Evolutionary conservation across 106 monocot genomes (phyloP).

Genomic region (Apostasia shenzhenica): DNA sequence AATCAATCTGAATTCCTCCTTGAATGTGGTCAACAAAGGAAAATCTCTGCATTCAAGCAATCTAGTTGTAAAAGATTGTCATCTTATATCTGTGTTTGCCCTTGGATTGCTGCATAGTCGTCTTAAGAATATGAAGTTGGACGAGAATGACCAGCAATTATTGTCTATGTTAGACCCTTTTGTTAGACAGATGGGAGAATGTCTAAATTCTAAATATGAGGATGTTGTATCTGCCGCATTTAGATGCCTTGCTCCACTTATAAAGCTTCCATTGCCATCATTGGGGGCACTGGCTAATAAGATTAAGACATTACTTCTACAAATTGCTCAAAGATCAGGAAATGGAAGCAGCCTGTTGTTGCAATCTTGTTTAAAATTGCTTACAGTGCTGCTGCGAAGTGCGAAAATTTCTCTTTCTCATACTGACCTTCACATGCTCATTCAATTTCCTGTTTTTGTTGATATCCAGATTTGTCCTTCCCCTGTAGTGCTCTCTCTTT

Average conservation of each 20-base stretch:
- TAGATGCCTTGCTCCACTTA: slow-evolving; percentile 57
- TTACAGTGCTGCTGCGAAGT: slow-evolving; percentile 53
- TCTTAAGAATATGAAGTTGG: slow-evolving; percentile 71
- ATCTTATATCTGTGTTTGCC: slow-evolving; percentile 72
- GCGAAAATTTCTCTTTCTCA: slow-evolving; percentile 64
- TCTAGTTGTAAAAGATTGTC: slow-evolving; percentile 23
- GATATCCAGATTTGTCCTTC: slow-evolving; percentile 83
- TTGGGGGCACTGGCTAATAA: slow-evolving; percentile 47
- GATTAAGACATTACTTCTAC: slow-evolving; percentile 65
- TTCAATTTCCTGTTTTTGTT: slow-evolving; percentile 77
- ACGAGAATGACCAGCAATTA: slow-evolving; percentile 46
- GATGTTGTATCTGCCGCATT: slow-evolving; percentile 61
- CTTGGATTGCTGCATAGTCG: slow-evolving; percentile 65
- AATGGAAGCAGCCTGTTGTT: slow-evolving; percentile 37
- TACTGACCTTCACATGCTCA: slow-evolving; percentile 59
- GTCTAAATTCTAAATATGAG: slow-evolving; percentile 73
- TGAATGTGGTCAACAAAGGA: slow-evolving; percentile 5
- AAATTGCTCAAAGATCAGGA: slow-evolving; percentile 64
- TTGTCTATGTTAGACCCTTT: slow-evolving; percentile 87
- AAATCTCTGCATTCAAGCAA: neutral
- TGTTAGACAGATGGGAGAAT: slow-evolving; percentile 44
- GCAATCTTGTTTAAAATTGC: slow-evolving; percentile 71
- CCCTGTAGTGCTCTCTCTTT: slow-evolving; percentile 73
- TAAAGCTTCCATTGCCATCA: slow-evolving; percentile 71
- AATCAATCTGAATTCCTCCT: slow-evolving; percentile 5